Base-by-base conservation (phyloP, 257 asterid genomes). In the Leptodermis oblonga region DNA sequence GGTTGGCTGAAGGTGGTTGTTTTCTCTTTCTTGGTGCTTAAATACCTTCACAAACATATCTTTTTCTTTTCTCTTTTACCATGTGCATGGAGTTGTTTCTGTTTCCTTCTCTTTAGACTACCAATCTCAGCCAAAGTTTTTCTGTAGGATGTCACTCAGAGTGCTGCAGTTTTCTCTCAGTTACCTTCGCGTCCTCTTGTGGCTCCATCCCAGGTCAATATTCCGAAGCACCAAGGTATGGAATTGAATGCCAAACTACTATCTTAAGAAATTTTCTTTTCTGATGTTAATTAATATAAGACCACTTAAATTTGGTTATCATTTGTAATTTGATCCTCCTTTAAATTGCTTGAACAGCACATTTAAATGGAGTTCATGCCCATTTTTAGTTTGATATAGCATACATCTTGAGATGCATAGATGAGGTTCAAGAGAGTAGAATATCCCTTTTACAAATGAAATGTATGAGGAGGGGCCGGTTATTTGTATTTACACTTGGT, bases 181-280 rank as follows among this genome's bases (percentile, higher is more conserved):
- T 81, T 79, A 71, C 69, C 88, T 67, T 22, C 88, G 55, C 83
- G 83, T 51, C 87, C 96, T 73, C 41, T 54, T 34, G 63, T 87
- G 48, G 71, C 81, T 70, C 88, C 86, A 46, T 85, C 83, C 76
- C 90, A 80, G 69, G 34, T 76, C 74, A 82, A 82, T 80, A 78
- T 78, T 72, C 79, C 86, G 59, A 89, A 91, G 85, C 86, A 84
- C 82, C 97, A 86, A 89, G 96, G 97, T 91, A 81, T 25, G 73
- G 15, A 26, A 26, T 52, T 33, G 37, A 65, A 28, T 54, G 2
- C 7, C 12, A 22, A 42, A 10, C 17, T 48, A 15, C 17, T 33
- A 26, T 31, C 31, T 68, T 18, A 25, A 36, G 54, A 62, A 26
- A 36, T 8, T 23, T 55, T 7, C n/a, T 37, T 13, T n/a, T 36